Conservation (phyloP, 176 grass and related monocot species). For the Phyllostachys edulis region DNA sequence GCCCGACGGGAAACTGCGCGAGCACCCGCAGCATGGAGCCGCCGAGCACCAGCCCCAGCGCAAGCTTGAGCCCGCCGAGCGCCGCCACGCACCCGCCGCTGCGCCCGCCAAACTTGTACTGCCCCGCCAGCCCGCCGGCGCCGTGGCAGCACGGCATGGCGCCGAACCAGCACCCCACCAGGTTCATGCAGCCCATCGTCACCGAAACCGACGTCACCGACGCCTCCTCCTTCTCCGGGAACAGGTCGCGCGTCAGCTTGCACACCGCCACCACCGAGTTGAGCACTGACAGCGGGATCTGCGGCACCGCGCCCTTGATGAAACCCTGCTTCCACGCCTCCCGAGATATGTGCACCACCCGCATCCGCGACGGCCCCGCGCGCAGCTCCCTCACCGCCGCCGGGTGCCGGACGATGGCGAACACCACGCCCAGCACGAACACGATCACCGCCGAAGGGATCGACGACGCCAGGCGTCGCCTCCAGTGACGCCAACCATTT, state of each 20-base stretch:
- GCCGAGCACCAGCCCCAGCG: conserved; percentile 58
- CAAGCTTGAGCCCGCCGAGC: conserved; percentile 68
- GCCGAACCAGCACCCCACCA: conserved; percentile 91
- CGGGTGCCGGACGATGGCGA: conserved; percentile 66
- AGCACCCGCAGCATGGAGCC: conserved; percentile 67
- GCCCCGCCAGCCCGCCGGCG: conserved; percentile 77
- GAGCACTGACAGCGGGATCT: conserved; percentile 80
- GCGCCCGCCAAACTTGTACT: conserved; percentile 79
- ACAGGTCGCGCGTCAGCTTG: conserved; percentile 80
- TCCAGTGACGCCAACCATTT: neutral
- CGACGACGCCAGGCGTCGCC: conserved; percentile 18
- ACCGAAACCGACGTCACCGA: conserved; percentile 69
- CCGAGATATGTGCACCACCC: conserved; percentile 52
- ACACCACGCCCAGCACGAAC: conserved; percentile 64
- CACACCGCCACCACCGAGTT: conserved; percentile 89
- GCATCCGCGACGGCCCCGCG: conserved; percentile 53
- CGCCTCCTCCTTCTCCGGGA: conserved; percentile 49
- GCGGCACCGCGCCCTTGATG: conserved; percentile 70
- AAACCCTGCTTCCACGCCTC: conserved; percentile 80
- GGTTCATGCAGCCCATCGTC: conserved; percentile 85
- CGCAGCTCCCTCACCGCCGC: conserved; percentile 57
- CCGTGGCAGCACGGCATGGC: conserved; percentile 97
- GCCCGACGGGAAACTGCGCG: conserved; percentile 56
- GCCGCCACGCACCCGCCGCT: conserved; percentile 68
- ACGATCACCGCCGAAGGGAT: conserved; percentile 73